Percentiles rank a stretch among this genome's conserved stretches.
Conservation (phyloP, 2,329 filamentous ascomycete species). For the Monilinia fructicola region DNA sequence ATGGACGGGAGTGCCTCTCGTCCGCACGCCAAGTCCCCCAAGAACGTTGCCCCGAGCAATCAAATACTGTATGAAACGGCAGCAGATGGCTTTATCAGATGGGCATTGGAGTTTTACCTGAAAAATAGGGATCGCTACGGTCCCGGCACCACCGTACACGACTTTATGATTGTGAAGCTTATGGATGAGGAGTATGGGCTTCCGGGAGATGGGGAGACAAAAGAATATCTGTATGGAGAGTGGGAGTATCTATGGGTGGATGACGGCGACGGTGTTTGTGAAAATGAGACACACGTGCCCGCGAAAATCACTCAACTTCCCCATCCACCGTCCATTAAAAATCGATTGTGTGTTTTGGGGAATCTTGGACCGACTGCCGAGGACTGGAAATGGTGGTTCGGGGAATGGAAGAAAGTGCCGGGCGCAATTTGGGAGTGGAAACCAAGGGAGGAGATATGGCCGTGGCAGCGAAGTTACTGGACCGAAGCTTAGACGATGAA, state of each 20-base stretch:
- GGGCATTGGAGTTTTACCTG: neutral
- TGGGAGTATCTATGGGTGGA: neutral
- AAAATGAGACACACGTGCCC: accelerated
- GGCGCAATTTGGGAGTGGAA: neutral
- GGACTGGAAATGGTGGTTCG: slow-evolving; percentile 11
- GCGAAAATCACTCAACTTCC: accelerated
- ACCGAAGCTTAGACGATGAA: too few species aligned
- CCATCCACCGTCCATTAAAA: neutral
- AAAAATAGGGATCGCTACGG: too few species aligned
- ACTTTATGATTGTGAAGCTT: neutral
- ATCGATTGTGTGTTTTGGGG: neutral
- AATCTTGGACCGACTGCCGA: neutral
- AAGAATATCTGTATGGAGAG: neutral
- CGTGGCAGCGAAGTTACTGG: neutral
- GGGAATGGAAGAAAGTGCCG: slow-evolving; percentile 13
- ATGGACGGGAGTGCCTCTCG: neutral
- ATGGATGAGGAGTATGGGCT: neutral
- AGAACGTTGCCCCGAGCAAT: neutral
- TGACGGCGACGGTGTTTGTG: neutral
- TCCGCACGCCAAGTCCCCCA: neutral
- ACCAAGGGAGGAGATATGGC: neutral
- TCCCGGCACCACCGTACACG: neutral
- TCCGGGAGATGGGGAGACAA: neutral
- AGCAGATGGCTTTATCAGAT: neutral
- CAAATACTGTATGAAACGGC: neutral